Evolutionary conservation across 2,329 filamentous ascomycete species (phyloP).

Genomic region (Saccharata proteae): DNA sequence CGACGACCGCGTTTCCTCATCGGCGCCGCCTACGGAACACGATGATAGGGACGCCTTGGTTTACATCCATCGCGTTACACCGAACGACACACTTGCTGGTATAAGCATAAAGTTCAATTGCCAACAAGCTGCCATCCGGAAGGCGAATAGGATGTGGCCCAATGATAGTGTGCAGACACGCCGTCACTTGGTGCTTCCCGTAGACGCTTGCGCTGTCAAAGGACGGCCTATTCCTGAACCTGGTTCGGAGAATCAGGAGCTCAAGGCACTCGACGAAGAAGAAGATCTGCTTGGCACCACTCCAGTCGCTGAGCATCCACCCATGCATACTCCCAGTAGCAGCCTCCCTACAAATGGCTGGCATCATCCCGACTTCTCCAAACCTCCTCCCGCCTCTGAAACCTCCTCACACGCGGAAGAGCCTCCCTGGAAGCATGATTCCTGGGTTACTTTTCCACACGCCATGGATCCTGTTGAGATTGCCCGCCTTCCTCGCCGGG

Average conservation of each 20-base stretch:
- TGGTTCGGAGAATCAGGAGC: slow-evolving; percentile 10
- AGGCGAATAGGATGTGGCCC: slow-evolving; percentile 88
- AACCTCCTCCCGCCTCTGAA: slow-evolving; percentile 21
- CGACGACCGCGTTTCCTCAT: slow-evolving; percentile 43
- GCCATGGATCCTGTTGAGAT: slow-evolving; percentile 66
- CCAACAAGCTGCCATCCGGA: slow-evolving; percentile 67
- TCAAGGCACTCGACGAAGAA: slow-evolving; percentile 8
- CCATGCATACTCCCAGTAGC: slow-evolving; percentile 5
- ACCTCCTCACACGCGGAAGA: slow-evolving; percentile 39
- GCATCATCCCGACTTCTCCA: slow-evolving; percentile 20
- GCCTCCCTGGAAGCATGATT: slow-evolving; percentile 70
- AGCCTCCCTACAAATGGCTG: slow-evolving; percentile 19
- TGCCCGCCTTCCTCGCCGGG: slow-evolving; percentile 65
- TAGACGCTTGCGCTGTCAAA: slow-evolving; percentile 78
- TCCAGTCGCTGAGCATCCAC: slow-evolving; percentile 5
- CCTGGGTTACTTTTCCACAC: slow-evolving; percentile 74
- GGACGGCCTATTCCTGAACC: slow-evolving; percentile 44
- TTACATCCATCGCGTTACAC: slow-evolving; percentile 77
- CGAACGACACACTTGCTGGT: slow-evolving; percentile 78
- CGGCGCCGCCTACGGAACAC: slow-evolving; percentile 41
- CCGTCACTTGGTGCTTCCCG: slow-evolving; percentile 69
- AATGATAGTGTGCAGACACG: slow-evolving; percentile 81
- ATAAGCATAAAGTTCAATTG: slow-evolving; percentile 86
- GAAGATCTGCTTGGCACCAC: slow-evolving; percentile 21
- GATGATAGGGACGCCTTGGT: slow-evolving; percentile 67